Evolutionary conservation across 176 grass and related monocot species (phyloP).

Genomic region (Zea luxurians): DNA sequence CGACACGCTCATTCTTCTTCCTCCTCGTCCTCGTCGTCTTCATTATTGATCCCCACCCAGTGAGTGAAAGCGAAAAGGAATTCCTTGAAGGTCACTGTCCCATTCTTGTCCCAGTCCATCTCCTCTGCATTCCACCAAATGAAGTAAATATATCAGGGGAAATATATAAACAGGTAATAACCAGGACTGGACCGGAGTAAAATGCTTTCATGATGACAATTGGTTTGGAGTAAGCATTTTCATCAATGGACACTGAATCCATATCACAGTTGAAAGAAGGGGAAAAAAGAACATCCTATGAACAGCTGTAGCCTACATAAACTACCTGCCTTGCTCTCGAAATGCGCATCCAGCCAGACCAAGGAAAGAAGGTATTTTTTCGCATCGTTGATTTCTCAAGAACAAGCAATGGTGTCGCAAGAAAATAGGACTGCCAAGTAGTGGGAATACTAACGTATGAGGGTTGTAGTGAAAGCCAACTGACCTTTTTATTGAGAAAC

Average conservation of each 20-base stretch:
- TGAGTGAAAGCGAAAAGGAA: conserved; percentile 95
- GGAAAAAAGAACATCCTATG: background rate
- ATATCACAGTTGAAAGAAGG: background rate
- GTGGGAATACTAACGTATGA: background rate
- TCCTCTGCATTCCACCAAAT: conserved; percentile 64
- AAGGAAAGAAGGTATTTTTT: background rate
- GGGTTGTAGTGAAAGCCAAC: background rate
- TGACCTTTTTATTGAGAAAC: background rate
- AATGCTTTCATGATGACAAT: background rate
- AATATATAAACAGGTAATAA: background rate
- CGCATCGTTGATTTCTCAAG: background rate
- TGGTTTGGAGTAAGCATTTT: background rate
- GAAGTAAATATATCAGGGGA: conserved; percentile 23
- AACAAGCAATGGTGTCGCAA: background rate
- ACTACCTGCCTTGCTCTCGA: background rate
- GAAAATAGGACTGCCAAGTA: background rate
- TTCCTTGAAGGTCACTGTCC: conserved; percentile 95
- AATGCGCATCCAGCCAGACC: background rate
- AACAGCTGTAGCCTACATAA: background rate
- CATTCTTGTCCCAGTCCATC: conserved; percentile 99
- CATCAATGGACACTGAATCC: background rate
- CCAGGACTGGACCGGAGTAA: background rate
- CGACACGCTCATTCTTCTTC: conserved; percentile 23
- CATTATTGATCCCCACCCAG: conserved; percentile 87
- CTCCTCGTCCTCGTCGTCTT: conserved; percentile 46